A percentile compares a stretch with the other conserved stretches of the same genome.
phyloP scores from a whole-genome alignment of 2,329 filamentous ascomycete genomes.

The Curvularia lunata region DNA sequence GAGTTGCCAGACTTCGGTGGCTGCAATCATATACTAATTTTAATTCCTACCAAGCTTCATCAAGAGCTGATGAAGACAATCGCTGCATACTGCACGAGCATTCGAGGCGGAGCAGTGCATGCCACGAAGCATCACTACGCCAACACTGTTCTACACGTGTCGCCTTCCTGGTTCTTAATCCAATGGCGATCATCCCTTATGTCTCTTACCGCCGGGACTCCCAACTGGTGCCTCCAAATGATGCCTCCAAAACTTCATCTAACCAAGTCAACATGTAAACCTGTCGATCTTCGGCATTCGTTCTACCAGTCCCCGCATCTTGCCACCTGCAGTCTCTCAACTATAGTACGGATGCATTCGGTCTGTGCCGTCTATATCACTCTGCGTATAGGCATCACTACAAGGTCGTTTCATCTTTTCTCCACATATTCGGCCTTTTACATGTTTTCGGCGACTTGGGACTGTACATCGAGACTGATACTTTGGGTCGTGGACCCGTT shows the following conservation, averaged over 20 bases:
- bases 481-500: neutral
- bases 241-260: neutral
- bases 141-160: neutral
- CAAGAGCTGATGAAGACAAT: slow-evolving; percentile 11
- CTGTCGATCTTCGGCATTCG: neutral
- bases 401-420: neutral
- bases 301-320: neutral
- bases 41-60: slow-evolving; percentile 6
- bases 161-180: neutral
- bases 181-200: neutral
- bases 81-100: neutral
- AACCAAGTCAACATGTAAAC: neutral
- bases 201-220: too few relatives aligned
- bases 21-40: slow-evolving; percentile 2
- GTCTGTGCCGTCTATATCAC: neutral
- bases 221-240: neutral
- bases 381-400: neutral
- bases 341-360: neutral
- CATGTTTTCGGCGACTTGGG: neutral
- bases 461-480: neutral
- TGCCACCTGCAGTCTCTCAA: neutral
- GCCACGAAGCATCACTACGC: neutral
- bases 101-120: neutral
- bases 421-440: neutral
- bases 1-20: slow-evolving; percentile 38